These are phyloP conservation scores for Cardamine occulta DNA, from an alignment of 345 rosid genomes.

Conservation along the genomic window DNA sequence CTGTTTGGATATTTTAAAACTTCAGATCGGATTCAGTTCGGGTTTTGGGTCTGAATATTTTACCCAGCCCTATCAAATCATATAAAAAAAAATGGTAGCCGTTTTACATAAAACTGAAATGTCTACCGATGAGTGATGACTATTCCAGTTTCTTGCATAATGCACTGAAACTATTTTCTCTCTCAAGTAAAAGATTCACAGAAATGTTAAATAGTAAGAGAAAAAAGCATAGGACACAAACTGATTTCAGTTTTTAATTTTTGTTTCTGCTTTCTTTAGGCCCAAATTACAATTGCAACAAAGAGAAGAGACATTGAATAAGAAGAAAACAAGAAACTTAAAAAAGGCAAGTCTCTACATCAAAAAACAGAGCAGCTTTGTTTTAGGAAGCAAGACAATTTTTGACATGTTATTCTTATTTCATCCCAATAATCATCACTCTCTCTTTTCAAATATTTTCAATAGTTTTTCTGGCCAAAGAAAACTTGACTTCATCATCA, in stretches of 20 bases:
- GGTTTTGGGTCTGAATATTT: too few relatives aligned
- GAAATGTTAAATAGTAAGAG: not conserved
- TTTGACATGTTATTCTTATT: constrained; percentile 10
- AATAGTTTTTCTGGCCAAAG: not conserved
- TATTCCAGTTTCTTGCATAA: not conserved
- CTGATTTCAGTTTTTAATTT: not conserved
- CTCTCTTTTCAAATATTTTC: constrained; percentile 13
- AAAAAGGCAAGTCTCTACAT: constrained; percentile 14
- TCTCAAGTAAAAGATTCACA: not conserved
- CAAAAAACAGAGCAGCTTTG: constrained; percentile 25
- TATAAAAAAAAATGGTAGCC: not conserved
- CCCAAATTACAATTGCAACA: constrained; percentile 28
- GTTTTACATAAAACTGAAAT: not conserved
- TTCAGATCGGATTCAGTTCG: too few relatives aligned
- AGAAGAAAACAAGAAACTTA: not conserved
- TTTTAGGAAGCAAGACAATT: not conserved
- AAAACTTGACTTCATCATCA: constrained; percentile 15
- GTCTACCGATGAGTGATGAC: not conserved
- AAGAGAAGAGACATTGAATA: constrained; percentile 1
- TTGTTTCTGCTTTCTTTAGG: not conserved
- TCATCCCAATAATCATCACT: constrained; percentile 17
- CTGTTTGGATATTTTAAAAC: too few relatives aligned
- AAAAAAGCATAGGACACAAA: not conserved
- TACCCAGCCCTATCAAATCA: too few relatives aligned
- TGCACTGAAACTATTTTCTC: not conserved